A percentile compares a stretch with the other conserved stretches of the same genome.
Evolutionary conservation across 2,329 filamentous ascomycete species (phyloP).

Genomic region (Arthroderma sp.): DNA sequence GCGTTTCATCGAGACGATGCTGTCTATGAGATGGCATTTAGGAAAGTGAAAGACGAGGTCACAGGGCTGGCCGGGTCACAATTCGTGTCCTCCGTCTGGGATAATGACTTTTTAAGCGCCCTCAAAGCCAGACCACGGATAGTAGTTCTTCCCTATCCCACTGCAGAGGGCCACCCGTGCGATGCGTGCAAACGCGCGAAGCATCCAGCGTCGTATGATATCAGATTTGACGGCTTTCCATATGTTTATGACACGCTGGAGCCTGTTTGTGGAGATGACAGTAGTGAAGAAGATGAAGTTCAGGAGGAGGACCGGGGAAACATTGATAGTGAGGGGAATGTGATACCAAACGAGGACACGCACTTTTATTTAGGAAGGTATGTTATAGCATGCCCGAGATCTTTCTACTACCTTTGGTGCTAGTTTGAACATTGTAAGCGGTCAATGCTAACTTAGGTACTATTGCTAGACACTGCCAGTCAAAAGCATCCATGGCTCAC

Average conservation of each 20-base stretch:
- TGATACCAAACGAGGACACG: conserved; percentile 34
- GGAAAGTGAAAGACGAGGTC: conserved; percentile 60
- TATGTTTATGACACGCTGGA: conserved; percentile 57
- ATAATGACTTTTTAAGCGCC: conserved; percentile 50
- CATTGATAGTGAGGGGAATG: conserved; percentile 38
- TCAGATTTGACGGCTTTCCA: conserved; percentile 52
- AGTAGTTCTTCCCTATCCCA: conserved; percentile 37
- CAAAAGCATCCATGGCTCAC: conserved; percentile 58
- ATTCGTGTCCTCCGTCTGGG: conserved; percentile 61
- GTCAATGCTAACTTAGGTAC: not conserved
- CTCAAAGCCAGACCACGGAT: conserved; percentile 55
- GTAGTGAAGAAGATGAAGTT: conserved; percentile 30
- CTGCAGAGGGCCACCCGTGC: conserved; percentile 41
- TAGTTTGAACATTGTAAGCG: not conserved
- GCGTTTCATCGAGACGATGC: conserved; percentile 51
- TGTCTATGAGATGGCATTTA: conserved; percentile 57
- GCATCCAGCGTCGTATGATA: conserved; percentile 54
- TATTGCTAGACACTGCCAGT: conserved; percentile 41
- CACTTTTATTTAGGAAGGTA: conserved; percentile 44
- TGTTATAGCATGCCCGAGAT: conserved; percentile 11
- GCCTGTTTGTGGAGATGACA: conserved; percentile 41
- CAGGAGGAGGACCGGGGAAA: conserved; percentile 27
- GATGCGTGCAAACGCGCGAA: conserved; percentile 58
- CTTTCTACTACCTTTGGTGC: not conserved
- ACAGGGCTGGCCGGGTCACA: conserved; percentile 56